Base-by-base conservation (phyloP, 2,329 filamentous ascomycete species). In the Calonectria henricotiae region DNA sequence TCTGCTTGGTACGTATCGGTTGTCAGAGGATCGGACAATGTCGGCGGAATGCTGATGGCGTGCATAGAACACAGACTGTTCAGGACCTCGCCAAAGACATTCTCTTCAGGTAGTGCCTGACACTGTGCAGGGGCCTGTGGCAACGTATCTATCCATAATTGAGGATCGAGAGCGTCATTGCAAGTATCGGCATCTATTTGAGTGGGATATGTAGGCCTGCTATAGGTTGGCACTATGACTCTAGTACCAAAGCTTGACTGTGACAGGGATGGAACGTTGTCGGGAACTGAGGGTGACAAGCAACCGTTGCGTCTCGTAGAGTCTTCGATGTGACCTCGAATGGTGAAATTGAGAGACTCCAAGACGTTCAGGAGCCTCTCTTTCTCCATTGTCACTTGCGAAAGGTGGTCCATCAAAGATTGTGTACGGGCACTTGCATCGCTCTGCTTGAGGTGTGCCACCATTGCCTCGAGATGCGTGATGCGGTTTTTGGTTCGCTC, bases 301-400 rank as follows among this genome's bases (percentile, higher is more conserved):
- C 7, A 5, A 27, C 17, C 13, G 12, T 23, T 30, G 5, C 46
- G 15, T 49, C 25, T 49, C 13, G 23, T 23, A 13, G 46, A 23
- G 27, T 49, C 46, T 49, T 25, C 13, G 13, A 49, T 23, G 1
- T 30, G 25, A 9, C 17, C 27, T 23, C 25, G 12, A 49, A 49
- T 49, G 25, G 46, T 49, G 27, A 49, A 49, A 20, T 49, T 49
- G 5, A 49, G 46, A 49, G 46, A 49, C 46, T 49, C 46, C 46
- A 49, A 49, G 27, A 30, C 46, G 8, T 27, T 30, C 46, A 49
- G 17, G 12, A 49, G 46, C 12, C 46, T 49, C 15, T 49, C 46
- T n/a, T 49, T 49, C 27, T 49, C 46, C 46, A 30, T 49, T 30
- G 46, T 49, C 1, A 49, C 46, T 6, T 30, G 46, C 20, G 46